Evolutionary conservation across 306 rosid species (phyloP).

Genomic region (Glycine soja): DNA sequence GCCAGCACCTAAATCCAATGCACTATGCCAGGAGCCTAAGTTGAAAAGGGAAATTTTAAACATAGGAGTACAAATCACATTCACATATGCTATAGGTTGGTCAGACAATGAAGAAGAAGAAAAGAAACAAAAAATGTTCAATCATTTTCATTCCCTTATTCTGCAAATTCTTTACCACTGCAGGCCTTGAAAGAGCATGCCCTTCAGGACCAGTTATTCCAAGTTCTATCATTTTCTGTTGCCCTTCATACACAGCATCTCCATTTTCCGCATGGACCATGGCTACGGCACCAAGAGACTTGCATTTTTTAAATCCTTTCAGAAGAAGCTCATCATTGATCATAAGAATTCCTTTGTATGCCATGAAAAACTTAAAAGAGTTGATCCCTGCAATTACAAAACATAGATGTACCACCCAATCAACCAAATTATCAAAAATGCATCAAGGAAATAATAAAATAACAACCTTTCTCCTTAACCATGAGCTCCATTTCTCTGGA

Average conservation of each 20-base stretch:
- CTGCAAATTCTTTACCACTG: slow-evolving; percentile 60
- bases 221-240: slow-evolving; percentile 86
- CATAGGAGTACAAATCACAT: no score
- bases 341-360: slow-evolving; percentile 89
- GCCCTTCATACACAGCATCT: slow-evolving; percentile 92
- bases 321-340: slow-evolving; percentile 82
- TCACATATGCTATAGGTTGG: neutral
- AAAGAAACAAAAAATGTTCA: slow-evolving; percentile 16
- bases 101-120: neutral
- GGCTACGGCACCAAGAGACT: slow-evolving; percentile 94
- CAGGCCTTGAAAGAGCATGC: slow-evolving; percentile 91
- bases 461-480: slow-evolving; percentile 85
- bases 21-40: no score
- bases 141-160: slow-evolving; percentile 11
- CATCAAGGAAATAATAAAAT: slow-evolving; percentile 25
- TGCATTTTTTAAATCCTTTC: slow-evolving; percentile 85
- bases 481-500: slow-evolving; percentile 86
- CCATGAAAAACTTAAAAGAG: slow-evolving; percentile 95
- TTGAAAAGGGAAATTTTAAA: no score
- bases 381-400: slow-evolving; percentile 71
- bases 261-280: slow-evolving; percentile 99
- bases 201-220: slow-evolving; percentile 98
- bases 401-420: slow-evolving; percentile 10
- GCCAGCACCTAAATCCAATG: no score
- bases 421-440: neutral